Evolutionary conservation across 2,329 filamentous ascomycete genomes (phyloP), one percentile per base, ranked within the genome.

Genomic region (Aphanocladium album): DNA sequence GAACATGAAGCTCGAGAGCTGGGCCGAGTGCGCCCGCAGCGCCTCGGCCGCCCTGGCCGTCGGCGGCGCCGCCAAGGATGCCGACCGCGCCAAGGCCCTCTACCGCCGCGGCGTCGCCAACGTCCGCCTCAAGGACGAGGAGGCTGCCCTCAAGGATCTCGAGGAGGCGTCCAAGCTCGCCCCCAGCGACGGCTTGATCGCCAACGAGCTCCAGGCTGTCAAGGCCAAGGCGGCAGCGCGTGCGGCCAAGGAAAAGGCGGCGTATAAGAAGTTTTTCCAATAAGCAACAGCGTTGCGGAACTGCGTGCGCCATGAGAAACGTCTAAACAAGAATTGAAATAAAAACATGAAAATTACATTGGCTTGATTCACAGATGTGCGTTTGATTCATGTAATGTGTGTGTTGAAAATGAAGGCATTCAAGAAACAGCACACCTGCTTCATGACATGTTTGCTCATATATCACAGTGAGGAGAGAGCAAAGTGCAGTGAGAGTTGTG

Each of bases 201-300:
- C 80, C 63, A 89, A 85, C 68, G 92, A 97, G 77, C 81, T 96
- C 59, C 82, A 83, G 19, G 77, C 81, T n/a, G 86, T 95, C 57
- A 96, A 93, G 84, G 88, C 88, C 78, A 85, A 82, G 68, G 83
- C 89, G 27, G 82, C 85, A 12, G 89, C 88, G 61, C 83, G 89
- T 63, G 82, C 86, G 64, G 89, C 89, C 73, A 96, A 93, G 84
- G 91, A 97, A 80, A 96, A 93, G 84, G 91, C 90, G 67, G 89
- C 88, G 6, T 96, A 93, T 73, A 90, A 89, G 79, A 98, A 96
- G 79, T 95, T 96, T 77, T 98, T 98, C 72, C 74, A 79, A 45
- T 87, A 70, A 35, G 33, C 6, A 12, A 35, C 6, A 12, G 6
- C 12, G 33, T 6, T 6, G 33, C 12, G 33, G 6, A 35, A 35